phyloP scores from a whole-genome alignment of 2,329 filamentous ascomycete species.

The Nemania abortiva region DNA sequence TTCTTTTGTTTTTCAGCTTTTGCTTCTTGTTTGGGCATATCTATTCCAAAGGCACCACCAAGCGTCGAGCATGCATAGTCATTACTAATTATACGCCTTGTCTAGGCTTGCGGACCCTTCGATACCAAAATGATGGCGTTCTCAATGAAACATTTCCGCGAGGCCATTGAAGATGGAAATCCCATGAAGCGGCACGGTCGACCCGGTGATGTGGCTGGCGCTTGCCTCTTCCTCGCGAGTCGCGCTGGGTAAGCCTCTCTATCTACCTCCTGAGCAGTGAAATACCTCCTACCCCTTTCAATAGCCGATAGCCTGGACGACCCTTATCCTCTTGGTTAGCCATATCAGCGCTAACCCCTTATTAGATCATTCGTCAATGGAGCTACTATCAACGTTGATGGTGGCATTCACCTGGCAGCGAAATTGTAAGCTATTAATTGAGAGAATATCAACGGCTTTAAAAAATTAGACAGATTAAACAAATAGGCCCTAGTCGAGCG shows the following conservation, averaged over 20 bases:
- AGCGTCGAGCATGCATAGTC: background rate
- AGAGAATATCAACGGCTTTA: background rate
- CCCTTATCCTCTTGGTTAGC: constrained; percentile 1
- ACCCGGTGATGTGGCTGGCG: constrained; percentile 76
- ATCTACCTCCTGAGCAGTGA: background rate
- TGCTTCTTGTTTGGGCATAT: background rate
- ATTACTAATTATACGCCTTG: background rate
- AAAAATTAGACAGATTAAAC: too few relatives aligned
- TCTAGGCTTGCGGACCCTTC: constrained; percentile 66
- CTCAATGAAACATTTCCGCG: constrained; percentile 67
- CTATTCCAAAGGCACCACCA: background rate
- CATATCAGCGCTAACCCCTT: constrained; percentile 9
- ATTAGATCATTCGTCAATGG: constrained; percentile 70
- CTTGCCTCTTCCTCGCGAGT: constrained; percentile 77
- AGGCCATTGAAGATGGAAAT: constrained; percentile 67
- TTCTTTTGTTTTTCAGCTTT: background rate
- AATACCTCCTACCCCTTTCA: background rate
- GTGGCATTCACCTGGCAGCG: constrained; percentile 61
- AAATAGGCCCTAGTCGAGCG: background rate
- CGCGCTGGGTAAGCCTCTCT: constrained; percentile 66
- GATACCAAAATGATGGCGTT: constrained; percentile 76
- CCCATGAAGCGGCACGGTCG: constrained; percentile 76
- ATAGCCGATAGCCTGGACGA: background rate
- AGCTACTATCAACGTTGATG: constrained; percentile 72
- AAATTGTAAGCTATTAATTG: constrained; percentile 56